These are phyloP conservation scores for Beta macrorhiza DNA, from an alignment of 179 eudicot genomes.

Conservation along the genomic window DNA sequence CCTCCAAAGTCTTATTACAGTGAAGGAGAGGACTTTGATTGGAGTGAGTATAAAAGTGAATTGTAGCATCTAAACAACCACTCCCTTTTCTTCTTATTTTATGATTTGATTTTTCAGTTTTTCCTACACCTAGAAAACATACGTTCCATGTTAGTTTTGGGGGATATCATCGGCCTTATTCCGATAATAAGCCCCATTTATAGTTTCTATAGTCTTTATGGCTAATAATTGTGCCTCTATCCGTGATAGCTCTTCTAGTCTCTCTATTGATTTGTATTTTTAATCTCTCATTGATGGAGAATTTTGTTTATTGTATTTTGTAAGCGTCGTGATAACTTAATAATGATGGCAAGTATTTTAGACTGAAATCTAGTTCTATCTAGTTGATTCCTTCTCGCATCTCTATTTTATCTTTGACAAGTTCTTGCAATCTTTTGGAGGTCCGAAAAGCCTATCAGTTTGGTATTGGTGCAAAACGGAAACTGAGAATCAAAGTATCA, in stretches of 20 bases:
- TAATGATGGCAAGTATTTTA: not conserved
- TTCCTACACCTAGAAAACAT: too few species aligned
- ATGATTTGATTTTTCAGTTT: not conserved
- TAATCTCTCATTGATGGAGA: too few species aligned
- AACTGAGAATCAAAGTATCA: not conserved
- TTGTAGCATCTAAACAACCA: conserved; percentile 4
- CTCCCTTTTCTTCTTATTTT: not conserved
- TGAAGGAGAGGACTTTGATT: conserved; percentile 22
- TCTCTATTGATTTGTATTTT: too few species aligned
- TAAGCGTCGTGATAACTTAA: too few species aligned
- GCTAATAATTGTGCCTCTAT: too few species aligned
- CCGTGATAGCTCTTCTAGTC: too few species aligned
- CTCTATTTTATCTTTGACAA: not conserved
- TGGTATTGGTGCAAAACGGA: not conserved
- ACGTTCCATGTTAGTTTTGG: too few species aligned
- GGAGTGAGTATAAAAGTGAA: conserved; percentile 7
- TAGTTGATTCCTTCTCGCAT: not conserved
- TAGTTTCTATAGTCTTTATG: too few species aligned
- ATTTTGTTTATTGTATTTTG: too few species aligned
- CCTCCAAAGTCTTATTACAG: conserved; percentile 24
- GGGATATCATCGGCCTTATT: too few species aligned
- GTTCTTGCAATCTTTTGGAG: not conserved
- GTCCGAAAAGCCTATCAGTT: not conserved
- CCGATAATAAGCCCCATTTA: too few species aligned
- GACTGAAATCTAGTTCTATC: not conserved